Evolutionary conservation across 1,139 yeast genomes (phyloP), one percentile per base, ranked within the genome.

Genomic region (Kurtzmaniella natalensis): DNA sequence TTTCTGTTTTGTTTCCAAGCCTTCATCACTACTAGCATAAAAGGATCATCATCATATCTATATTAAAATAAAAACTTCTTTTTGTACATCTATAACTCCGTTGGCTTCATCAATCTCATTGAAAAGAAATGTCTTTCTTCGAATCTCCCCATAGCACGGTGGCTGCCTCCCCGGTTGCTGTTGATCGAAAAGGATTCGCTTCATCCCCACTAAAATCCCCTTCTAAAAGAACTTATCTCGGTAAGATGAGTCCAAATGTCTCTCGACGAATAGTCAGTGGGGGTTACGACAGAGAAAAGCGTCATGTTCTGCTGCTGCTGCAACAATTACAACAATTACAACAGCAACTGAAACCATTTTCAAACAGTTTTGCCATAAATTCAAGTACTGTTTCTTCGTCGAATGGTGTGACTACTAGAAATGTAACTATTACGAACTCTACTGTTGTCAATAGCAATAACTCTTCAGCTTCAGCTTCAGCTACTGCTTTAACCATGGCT

Each of bases 181-280:
- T 13, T 11, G 29, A 17, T 3, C 18, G 17, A 10, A 17, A 17
- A 21, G 11, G 7, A 13, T 11, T 7, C 7, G 19, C 14, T 13
- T 26, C 29, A 17, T 26, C 29, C 5, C 29, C 29, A 5, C 13
- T 26, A 4, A 26, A 34, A 14, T 58, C 68, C 2, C 65, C 68
- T 21, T 46, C 50, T 26, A 62, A 57, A 42, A 43, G 70, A 39
- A 46, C 50, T 22, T 55, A 57, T 37, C 53, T 66, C 33, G 67
- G 61, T 38, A 59, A 49, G 37, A 61, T 66, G 70, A 64, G 70
- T 49, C 71, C 72, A 16, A 66, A 66, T 41, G 66, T 64, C n/a
- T 37, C 59, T 5, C 51, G 55, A 24, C 55, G 53, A 40, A 55
- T 63, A 13, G 50, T 59, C 18, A 55, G 59, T 28, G 52, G 53